A percentile compares a stretch with the other conserved stretches of the same genome.
phyloP scores from a whole-genome alignment of 768 basidiomycete species.

The Tricholoma sp. region DNA sequence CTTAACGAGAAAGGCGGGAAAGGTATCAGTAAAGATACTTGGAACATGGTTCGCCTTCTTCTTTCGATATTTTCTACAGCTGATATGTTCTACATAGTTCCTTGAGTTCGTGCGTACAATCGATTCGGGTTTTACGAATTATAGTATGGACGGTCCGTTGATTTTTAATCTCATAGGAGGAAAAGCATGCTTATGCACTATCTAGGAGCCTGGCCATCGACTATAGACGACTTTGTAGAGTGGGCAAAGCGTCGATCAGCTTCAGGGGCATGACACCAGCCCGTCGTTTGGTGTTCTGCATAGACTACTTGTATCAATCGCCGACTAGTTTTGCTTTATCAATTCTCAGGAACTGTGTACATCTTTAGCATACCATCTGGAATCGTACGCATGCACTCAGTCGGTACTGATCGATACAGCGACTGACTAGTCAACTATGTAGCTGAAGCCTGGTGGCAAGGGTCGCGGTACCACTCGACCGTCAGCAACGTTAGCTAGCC shows the following conservation, averaged over 20 bases:
- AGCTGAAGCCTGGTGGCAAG: too few species aligned
- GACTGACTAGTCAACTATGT: background rate
- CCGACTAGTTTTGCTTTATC: background rate
- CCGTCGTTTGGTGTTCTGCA: background rate
- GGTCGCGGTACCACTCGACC: too few species aligned
- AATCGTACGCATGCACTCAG: background rate
- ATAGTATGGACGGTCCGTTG: constrained; percentile 68
- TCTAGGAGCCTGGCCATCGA: constrained; percentile 80
- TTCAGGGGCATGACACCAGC: constrained; percentile 3
- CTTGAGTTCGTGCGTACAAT: constrained; percentile 73
- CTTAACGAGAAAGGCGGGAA: constrained; percentile 58
- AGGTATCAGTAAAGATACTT: constrained; percentile 85
- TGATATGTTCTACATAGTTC: constrained; percentile 43
- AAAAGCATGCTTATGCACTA: constrained; percentile 6
- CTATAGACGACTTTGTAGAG: constrained; percentile 80
- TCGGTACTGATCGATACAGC: too few species aligned
- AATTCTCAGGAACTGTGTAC: background rate
- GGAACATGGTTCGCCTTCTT: constrained; percentile 65
- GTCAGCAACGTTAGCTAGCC: too few species aligned
- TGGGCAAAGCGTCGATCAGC: constrained; percentile 45
- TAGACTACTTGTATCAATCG: background rate
- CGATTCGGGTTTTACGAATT: constrained; percentile 65
- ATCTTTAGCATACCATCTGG: background rate
- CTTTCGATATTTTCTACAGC: background rate
- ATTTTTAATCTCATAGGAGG: background rate